Base-by-base conservation (phyloP, 345 rosid species). In the Sonneratia alba region DNA sequence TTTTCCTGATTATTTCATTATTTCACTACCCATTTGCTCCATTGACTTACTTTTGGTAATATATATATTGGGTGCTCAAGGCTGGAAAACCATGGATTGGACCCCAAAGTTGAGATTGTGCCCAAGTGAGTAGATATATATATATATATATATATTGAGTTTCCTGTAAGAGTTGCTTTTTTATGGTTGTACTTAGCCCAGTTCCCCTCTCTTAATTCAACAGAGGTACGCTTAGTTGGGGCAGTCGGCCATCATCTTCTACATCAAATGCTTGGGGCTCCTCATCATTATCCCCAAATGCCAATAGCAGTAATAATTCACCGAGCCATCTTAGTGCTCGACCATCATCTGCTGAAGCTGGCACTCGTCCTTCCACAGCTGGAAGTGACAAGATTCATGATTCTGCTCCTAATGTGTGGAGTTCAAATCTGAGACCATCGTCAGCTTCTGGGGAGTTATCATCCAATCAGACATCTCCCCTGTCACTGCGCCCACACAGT, bases 151-250 rank as follows among this genome's bases (percentile, higher is more conserved):
- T 18, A 21, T 63, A 37, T 48, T 19, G 57, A 66, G 70, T 45
- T 64, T 64, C 61, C 12, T 18, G 1, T 11, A 24, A 57, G 67
- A 14, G 49, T 36, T 47, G 13, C 51, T 57, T 53, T 16, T 67
- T 18, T 57, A 12, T 67, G 42, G 37, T 71, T 57, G 48, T 67
- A 64, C 69, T 68, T 11, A 53, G 74, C 53, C 14, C 40, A 66
- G 36, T 75, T 42, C 53, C 24, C 64, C 7, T 18, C 72, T 65
- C 14, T 45, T 24, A 71, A 73, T 79, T 51, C 61, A 75, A 57
- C 47, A 93, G 98, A 87, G 98, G 98, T 65, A 87, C 97, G 34
- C 86, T 85, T 78, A 82, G 98, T 70, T 96, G 99, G 99, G 99
- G 99, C 24, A 87, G 89, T 70, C 88, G 79, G 72, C 83, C 97